phyloP scores from a whole-genome alignment of 768 basidiomycete species.

The Naematelia aurantialba region DNA sequence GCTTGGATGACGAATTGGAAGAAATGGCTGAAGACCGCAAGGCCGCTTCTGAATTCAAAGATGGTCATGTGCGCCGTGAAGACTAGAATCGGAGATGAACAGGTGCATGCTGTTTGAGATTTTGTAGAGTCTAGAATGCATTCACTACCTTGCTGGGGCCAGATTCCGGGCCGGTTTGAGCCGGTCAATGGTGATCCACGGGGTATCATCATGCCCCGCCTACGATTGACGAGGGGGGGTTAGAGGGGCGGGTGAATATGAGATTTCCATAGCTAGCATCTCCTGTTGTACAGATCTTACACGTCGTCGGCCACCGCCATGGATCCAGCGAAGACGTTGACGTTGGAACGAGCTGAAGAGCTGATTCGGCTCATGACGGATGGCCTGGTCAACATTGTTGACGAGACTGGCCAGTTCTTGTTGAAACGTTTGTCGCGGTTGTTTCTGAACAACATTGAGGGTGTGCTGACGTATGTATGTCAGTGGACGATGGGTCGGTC shows the following conservation, averaged over 20 bases:
- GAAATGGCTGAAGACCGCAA: constrained; percentile 35
- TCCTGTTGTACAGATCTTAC: background rate
- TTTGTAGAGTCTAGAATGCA: background rate
- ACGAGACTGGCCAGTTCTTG: constrained; percentile 58
- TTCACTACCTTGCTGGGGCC: background rate
- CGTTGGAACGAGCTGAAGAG: constrained; percentile 29
- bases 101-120: background rate
- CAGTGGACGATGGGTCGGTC: constrained; percentile 56
- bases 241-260: too few species aligned
- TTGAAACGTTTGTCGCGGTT: constrained; percentile 39
- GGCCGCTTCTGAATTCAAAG: constrained; percentile 10
- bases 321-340: constrained; percentile 14
- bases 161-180: background rate
- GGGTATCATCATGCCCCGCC: background rate
- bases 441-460: background rate
- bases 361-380: constrained; percentile 44
- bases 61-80: constrained; percentile 5
- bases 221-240: background rate
- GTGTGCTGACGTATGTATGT: background rate
- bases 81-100: constrained; percentile 5
- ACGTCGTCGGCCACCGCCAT: constrained; percentile 4
- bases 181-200: background rate
- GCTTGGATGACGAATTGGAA: constrained; percentile 46
- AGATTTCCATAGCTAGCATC: background rate
- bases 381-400: constrained; percentile 56